These are phyloP conservation scores for Clarireedia paspali DNA, from an alignment of 2,329 filamentous ascomycete species.

Conservation along the genomic window DNA sequence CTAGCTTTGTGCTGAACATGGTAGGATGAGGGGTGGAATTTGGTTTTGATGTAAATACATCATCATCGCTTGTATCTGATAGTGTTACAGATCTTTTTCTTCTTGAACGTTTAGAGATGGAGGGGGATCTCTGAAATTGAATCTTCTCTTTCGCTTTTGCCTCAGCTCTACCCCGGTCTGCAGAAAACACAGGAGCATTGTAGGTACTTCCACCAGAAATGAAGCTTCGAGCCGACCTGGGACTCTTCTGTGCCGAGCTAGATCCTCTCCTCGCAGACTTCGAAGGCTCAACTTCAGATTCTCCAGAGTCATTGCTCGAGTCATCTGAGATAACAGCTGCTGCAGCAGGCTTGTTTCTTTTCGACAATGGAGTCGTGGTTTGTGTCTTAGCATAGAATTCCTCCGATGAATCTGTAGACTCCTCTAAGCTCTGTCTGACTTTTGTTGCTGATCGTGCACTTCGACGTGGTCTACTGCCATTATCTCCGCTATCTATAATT, in stretches of 20 bases:
- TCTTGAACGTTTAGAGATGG: not conserved
- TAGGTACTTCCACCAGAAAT: constrained; percentile 6
- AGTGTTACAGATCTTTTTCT: constrained; percentile 5
- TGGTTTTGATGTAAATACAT: not conserved
- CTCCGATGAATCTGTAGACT: constrained; percentile 5
- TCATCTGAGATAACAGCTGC: not conserved
- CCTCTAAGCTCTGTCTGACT: not conserved
- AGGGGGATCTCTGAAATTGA: not conserved
- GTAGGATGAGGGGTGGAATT: constrained; percentile 1
- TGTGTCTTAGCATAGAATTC: constrained; percentile 7
- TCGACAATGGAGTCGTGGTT: constrained; percentile 10
- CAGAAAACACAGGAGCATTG: constrained; percentile 2
- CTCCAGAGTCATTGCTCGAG: not conserved
- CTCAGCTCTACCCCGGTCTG: not conserved
- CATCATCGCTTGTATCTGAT: constrained; percentile 12
- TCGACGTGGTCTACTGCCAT: not conserved
- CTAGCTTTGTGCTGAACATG: constrained; percentile 1
- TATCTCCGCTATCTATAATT: not conserved
- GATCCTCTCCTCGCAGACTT: constrained; percentile 12
- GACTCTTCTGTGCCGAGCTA: constrained; percentile 1
- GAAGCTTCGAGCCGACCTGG: constrained; percentile 4
- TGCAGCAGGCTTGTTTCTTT: constrained; percentile 1
- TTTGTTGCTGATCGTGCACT: not conserved
- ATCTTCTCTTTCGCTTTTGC: not conserved
- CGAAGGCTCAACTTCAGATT: constrained; percentile 9